These are phyloP conservation scores for Helotiales sp. DNA, from an alignment of 2,329 filamentous ascomycete species.

Conservation along the genomic window DNA sequence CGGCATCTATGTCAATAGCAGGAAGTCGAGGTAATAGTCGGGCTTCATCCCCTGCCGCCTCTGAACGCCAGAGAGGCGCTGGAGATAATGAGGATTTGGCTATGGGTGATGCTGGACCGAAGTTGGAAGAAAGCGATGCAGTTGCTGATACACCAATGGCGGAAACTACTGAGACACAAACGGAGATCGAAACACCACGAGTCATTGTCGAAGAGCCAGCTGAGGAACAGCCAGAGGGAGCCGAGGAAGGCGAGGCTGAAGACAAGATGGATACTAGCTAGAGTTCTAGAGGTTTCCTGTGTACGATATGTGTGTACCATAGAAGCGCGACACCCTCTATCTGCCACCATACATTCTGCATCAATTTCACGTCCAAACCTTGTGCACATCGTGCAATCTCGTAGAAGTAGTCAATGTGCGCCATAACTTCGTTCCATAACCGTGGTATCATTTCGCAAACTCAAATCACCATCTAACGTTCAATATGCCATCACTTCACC, in stretches of 20 bases:
- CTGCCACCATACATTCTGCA: constrained; percentile 17
- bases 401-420: not conserved
- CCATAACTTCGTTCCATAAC: not conserved
- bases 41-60: constrained; percentile 45
- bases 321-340: constrained; percentile 38
- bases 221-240: constrained; percentile 27
- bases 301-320: constrained; percentile 38
- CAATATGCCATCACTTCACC: not conserved
- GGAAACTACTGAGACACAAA: constrained; percentile 29
- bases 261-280: constrained; percentile 72
- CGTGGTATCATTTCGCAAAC: constrained; percentile 23
- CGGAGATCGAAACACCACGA: constrained; percentile 48
- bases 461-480: constrained; percentile 7
- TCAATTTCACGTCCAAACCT: not conserved
- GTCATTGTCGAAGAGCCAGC: constrained; percentile 55
- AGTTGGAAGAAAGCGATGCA: constrained; percentile 44
- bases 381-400: not conserved
- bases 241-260: constrained; percentile 46
- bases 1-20: constrained; percentile 46
- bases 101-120: constrained; percentile 59
- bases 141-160: constrained; percentile 39
- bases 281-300: constrained; percentile 16
- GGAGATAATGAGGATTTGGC: constrained; percentile 59
- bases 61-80: constrained; percentile 31
- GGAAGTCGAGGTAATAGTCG: constrained; percentile 49